These are phyloP conservation scores for Curvularia sp. DNA, from an alignment of 2,329 filamentous ascomycete genomes.

Conservation along the genomic window DNA sequence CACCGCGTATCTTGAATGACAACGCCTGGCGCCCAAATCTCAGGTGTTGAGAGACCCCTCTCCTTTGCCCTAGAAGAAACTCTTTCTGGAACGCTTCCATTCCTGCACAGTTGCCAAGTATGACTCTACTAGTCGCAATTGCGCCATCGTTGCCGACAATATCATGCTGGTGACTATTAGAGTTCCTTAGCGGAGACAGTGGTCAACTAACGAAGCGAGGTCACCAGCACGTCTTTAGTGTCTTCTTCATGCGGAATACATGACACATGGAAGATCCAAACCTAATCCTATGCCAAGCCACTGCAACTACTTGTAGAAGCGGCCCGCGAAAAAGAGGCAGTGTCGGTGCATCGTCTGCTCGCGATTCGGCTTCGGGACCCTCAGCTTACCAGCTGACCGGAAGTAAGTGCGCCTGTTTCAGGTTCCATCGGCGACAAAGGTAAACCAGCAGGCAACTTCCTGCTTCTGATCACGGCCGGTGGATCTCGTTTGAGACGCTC, in stretches of 20 bases:
- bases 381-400: slow-evolving; percentile 13
- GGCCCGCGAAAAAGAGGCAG: slow-evolving; percentile 11
- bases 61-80: not conserved
- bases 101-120: slow-evolving; percentile 12
- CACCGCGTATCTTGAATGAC: not conserved
- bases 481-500: slow-evolving; percentile 13
- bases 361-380: slow-evolving; percentile 10
- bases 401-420: slow-evolving; percentile 14
- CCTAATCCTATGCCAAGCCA: slow-evolving; percentile 16
- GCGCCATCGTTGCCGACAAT: slow-evolving; percentile 19
- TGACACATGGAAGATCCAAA: slow-evolving; percentile 26
- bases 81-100: slow-evolving; percentile 25
- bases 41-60: not conserved
- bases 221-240: slow-evolving; percentile 19
- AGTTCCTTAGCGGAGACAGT: slow-evolving; percentile 27
- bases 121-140: slow-evolving; percentile 12
- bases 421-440: slow-evolving; percentile 3
- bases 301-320: slow-evolving; percentile 18
- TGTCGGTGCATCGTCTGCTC: slow-evolving; percentile 11
- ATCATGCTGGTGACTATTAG: slow-evolving; percentile 19
- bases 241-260: slow-evolving; percentile 31
- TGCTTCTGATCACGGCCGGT: slow-evolving; percentile 15
- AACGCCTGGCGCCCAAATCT: no score
- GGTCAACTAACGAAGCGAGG: slow-evolving; percentile 26
- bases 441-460: slow-evolving; percentile 13